Evolutionary conservation across 2,329 filamentous ascomycete species (phyloP).

Genomic region (Fusarium coffeatum): DNA sequence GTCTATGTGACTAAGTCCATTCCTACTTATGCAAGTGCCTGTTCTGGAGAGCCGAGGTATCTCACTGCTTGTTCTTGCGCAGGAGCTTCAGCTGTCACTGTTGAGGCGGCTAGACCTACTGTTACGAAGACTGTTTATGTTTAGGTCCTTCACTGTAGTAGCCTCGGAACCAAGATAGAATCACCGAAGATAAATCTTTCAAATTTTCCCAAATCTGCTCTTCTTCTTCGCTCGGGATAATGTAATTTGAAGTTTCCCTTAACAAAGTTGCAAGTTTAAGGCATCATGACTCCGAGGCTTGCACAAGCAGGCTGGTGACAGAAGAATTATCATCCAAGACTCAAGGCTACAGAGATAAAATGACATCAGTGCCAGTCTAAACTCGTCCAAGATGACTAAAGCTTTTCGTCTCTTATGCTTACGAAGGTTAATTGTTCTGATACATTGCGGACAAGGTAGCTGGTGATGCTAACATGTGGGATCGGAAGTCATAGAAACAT

Average conservation of each 20-base stretch:
- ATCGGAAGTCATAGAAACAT: not conserved
- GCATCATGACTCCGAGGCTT: not conserved
- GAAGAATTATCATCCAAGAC: not conserved
- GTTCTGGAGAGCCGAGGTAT: slow-evolving; percentile 36
- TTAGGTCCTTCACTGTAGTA: not conserved
- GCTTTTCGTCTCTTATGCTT: not conserved
- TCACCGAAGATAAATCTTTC: not conserved
- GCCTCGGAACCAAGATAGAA: not conserved
- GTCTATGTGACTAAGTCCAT: slow-evolving; percentile 36
- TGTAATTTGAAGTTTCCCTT: fast-evolving
- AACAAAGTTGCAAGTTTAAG: not conserved
- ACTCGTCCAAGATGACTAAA: fast-evolving
- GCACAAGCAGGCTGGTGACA: not conserved
- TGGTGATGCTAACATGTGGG: not conserved
- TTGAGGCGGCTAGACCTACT: slow-evolving; percentile 33
- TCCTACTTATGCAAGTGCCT: slow-evolving; percentile 40
- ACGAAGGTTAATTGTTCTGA: fast-evolving
- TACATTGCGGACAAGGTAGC: not conserved
- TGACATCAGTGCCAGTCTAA: not conserved
- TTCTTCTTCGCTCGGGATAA: not conserved
- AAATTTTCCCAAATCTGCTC: not conserved
- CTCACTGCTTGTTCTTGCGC: slow-evolving; percentile 40
- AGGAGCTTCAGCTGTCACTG: slow-evolving; percentile 24
- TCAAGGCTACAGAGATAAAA: fast-evolving
- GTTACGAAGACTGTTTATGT: slow-evolving; percentile 32